Base-by-base conservation (phyloP, 805 yeast species). In the Kuraishia ogatae region DNA sequence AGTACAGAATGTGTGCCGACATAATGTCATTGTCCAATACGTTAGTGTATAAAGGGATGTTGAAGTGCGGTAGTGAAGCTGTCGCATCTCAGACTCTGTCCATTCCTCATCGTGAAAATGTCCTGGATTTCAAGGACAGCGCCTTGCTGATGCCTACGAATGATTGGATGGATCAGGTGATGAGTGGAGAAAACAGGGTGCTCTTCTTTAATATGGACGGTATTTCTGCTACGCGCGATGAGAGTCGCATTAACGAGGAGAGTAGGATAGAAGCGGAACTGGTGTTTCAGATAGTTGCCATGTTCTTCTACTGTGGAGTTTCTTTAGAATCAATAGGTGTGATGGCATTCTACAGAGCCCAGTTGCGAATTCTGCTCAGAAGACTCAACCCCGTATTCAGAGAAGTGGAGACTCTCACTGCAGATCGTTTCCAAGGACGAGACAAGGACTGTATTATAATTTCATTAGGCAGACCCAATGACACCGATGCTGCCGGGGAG, bases 401-500 rank as follows among this genome's bases (percentile, higher is more conserved):
- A 8, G 79, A 74, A 0, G 69, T 94, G 29, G 98, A 94, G 61
- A 77, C 89, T 35, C 73, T 93, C 55, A 94, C 99, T 0, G 98
- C 97, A 0, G 99, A 94, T 68, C 89, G 87, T 64, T 93, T 87
- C 63, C 99, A 94, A 70, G 99, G 99, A 0, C 78, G 97, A 55
- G 99, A 94, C 68, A 94, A 93, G 63, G 93, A 89, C 35, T 88
- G 97, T 64, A 82, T 94, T 17, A 83, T 94, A 6, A 88, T 94
- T 2, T 93, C 98, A 0, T 72, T 94, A 61, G 99, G 94, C 2
- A 74, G 97, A 52, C 85, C 96, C 3, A 91, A 92, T 66, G 75
- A 74, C 1, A 79, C 79, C 21, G 73, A 76, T 10, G 76, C 74
- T 48, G 84, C 88, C 1, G 98, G 98, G 0, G 87, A 87, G 28